A percentile compares a stretch with the other conserved stretches of the same genome.
Conservation (phyloP, 169 alveolate genomes). For the Cryptosporidium sp. region DNA sequence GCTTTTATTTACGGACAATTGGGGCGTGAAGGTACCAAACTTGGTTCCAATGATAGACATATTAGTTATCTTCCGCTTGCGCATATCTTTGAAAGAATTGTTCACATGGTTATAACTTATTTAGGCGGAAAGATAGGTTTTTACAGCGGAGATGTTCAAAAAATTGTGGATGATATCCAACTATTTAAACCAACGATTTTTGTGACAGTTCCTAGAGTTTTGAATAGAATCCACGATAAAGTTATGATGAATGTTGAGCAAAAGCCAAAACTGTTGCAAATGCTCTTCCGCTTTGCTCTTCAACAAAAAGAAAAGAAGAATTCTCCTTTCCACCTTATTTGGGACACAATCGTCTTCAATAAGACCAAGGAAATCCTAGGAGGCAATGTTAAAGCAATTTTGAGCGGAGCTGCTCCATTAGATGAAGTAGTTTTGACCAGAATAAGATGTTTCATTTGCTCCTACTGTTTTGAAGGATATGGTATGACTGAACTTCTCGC, state of each 20-base stretch:
- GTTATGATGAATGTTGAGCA: slow-evolving; percentile 83
- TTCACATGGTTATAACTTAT: slow-evolving; percentile 74
- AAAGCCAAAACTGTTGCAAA: slow-evolving; percentile 79
- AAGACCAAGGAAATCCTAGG: slow-evolving; percentile 90
- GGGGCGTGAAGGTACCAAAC: slow-evolving; percentile 45
- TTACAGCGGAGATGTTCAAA: slow-evolving; percentile 84
- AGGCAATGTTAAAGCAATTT: slow-evolving; percentile 88
- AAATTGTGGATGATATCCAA: slow-evolving; percentile 85
- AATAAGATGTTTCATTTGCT: slow-evolving; percentile 85
- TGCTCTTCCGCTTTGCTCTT: slow-evolving; percentile 85
- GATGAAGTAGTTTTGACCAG: slow-evolving; percentile 85
- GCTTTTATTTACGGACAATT: slow-evolving; percentile 45
- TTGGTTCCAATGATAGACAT: slow-evolving; percentile 80
- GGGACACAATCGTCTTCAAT: slow-evolving; percentile 80
- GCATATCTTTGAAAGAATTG: slow-evolving; percentile 85
- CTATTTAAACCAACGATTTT: slow-evolving; percentile 93
- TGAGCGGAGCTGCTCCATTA: slow-evolving; percentile 92
- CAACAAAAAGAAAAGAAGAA: slow-evolving; percentile 35
- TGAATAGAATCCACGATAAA: slow-evolving; percentile 91
- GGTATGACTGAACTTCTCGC: slow-evolving; percentile 95
- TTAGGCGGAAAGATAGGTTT: slow-evolving; percentile 82
- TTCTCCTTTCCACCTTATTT: slow-evolving; percentile 64
- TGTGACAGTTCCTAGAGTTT: slow-evolving; percentile 94
- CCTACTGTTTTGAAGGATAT: slow-evolving; percentile 91
- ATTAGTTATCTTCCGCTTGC: slow-evolving; percentile 86